Evolutionary conservation across 805 yeast genomes (phyloP).

Genomic region (Ogataea pini): DNA sequence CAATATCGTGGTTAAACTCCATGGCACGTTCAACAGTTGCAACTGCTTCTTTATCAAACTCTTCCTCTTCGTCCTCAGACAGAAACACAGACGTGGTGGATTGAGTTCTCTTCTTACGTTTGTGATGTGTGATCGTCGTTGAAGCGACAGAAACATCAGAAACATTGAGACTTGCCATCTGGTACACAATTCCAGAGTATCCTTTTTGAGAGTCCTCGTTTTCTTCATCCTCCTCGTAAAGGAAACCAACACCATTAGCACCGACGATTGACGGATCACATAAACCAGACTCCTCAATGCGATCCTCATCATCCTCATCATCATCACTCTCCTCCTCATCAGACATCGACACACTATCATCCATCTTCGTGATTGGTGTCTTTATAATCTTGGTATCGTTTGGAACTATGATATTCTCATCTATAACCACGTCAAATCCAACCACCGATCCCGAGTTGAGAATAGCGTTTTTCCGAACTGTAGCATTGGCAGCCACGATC

Average conservation of each 20-base stretch:
- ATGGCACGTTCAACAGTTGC: constrained; percentile 92
- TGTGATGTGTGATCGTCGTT: constrained; percentile 37
- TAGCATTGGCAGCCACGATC: constrained; percentile 68
- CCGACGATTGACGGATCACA: constrained; percentile 43
- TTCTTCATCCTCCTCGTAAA: constrained; percentile 55
- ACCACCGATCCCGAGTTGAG: constrained; percentile 74
- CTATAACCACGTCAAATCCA: constrained; percentile 73
- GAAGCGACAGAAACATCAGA: constrained; percentile 59
- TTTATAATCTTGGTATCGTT: constrained; percentile 55
- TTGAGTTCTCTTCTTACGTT: constrained; percentile 41
- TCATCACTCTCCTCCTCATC: constrained; percentile 23
- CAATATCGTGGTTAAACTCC: constrained; percentile 88
- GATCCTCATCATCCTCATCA: constrained; percentile 23
- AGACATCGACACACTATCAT: constrained; percentile 33
- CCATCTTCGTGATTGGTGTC: constrained; percentile 39
- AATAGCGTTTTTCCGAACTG: constrained; percentile 50
- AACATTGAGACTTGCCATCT: constrained; percentile 44
- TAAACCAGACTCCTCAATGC: constrained; percentile 22
- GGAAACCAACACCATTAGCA: constrained; percentile 49
- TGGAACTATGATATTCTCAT: constrained; percentile 49
- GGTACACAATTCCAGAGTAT: constrained; percentile 45
- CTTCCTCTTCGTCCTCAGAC: constrained; percentile 54
- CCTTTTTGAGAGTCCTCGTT: constrained; percentile 33
- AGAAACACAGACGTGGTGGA: constrained; percentile 39
- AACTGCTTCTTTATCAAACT: constrained; percentile 84